Percentiles rank a stretch among this genome's conserved stretches.
These are phyloP conservation scores for Wickerhamiella pararugosa DNA, from an alignment of 1,139 yeast genomes.

Conservation along the genomic window DNA sequence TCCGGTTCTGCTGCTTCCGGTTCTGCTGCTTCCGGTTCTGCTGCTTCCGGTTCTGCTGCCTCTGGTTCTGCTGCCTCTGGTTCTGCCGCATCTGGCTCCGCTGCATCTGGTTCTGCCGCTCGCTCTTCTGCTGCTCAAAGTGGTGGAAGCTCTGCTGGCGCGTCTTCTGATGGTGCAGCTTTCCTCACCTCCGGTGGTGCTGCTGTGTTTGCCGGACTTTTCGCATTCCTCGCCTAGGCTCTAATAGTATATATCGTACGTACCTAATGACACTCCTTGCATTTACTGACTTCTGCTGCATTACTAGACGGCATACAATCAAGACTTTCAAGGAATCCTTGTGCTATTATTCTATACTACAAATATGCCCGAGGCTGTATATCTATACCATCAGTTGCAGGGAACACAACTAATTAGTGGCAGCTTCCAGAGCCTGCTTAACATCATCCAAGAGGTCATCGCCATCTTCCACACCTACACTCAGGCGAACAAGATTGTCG, in stretches of 20 bases:
- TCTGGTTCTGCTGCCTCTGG: constrained; percentile 2
- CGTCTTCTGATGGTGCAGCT: too few species aligned
- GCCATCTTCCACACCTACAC: constrained; percentile 78
- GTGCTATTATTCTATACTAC: too few species aligned
- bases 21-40: background rate
- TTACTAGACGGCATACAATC: too few species aligned
- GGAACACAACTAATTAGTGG: background rate
- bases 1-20: background rate
- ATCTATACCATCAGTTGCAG: too few species aligned
- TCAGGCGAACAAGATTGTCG: constrained; percentile 68
- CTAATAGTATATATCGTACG: too few species aligned
- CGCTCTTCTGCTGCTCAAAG: constrained; percentile 7
- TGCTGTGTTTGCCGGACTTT: too few species aligned
- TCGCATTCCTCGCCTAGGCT: too few species aligned
- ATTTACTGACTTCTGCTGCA: too few species aligned
- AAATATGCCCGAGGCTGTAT: background rate
- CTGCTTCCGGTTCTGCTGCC: constrained; percentile 2
- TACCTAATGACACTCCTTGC: too few species aligned
- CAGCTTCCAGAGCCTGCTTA: constrained; percentile 40
- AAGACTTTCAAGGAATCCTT: too few species aligned
- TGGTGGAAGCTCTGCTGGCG: too few species aligned
- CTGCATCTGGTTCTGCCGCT: constrained; percentile 9
- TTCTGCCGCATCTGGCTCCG: constrained; percentile 1
- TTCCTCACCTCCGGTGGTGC: too few species aligned
- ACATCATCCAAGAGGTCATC: constrained; percentile 66